Evolutionary conservation across 176 grass and related monocot genomes (phyloP).

Genomic region (Paspalum notatum): DNA sequence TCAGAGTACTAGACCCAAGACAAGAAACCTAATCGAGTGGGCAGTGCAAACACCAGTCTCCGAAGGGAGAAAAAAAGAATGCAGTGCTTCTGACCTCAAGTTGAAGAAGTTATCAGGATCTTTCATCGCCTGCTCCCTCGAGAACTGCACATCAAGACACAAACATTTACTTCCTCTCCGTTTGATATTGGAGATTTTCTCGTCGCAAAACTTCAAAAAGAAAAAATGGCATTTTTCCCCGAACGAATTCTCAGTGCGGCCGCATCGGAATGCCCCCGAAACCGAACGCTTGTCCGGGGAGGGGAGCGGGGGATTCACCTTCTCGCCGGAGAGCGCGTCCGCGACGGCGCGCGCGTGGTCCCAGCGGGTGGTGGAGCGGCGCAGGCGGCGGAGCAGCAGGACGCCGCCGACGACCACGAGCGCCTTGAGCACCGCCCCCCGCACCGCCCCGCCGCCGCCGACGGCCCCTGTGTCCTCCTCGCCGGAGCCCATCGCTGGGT

Average conservation of each 20-base stretch:
- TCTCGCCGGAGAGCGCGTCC: constrained; percentile 83
- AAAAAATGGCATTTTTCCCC: neutral
- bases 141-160: constrained; percentile 66
- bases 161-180: neutral
- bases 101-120: constrained; percentile 93
- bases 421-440: constrained; percentile 79
- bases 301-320: constrained; percentile 36
- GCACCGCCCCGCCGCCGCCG: constrained; percentile 48
- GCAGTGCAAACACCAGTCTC: constrained; percentile 1
- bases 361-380: constrained; percentile 94
- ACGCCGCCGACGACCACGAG: constrained; percentile 80
- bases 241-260: neutral
- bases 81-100: constrained; percentile 61
- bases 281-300: neutral
- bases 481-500: constrained; percentile 65
- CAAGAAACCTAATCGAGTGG: constrained; percentile 10
- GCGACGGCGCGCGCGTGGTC: constrained; percentile 85
- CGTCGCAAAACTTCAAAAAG: neutral
- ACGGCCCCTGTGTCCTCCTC: constrained; percentile 49
- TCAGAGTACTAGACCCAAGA: neutral
- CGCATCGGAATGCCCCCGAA: neutral
- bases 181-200: constrained; percentile 12
- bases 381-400: constrained; percentile 71
- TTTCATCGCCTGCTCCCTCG: constrained; percentile 88
- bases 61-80: neutral